A percentile compares a stretch with the other conserved stretches of the same genome.
phyloP scores from a whole-genome alignment of 805 yeast species.

The Ogataea methylovora region DNA sequence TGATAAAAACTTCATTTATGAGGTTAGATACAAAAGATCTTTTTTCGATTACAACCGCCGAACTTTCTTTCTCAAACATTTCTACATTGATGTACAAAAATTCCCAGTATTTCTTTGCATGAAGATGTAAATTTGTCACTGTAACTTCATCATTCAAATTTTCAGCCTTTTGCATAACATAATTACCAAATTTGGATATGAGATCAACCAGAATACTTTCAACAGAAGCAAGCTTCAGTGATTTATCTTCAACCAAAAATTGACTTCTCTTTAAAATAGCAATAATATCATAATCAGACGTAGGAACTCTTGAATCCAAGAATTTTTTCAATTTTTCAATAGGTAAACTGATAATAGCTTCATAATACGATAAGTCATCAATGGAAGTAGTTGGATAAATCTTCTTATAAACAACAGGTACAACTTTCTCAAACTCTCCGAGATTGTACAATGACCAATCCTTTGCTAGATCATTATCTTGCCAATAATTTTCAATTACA shows the following conservation, averaged over 20 bases:
- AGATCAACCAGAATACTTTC: slow-evolving; percentile 27
- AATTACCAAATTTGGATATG: slow-evolving; percentile 40
- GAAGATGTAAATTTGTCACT: slow-evolving; percentile 7
- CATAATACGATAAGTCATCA: slow-evolving; percentile 26
- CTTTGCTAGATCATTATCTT: background rate
- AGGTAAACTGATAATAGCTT: slow-evolving; percentile 25
- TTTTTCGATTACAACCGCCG: background rate
- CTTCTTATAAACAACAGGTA: too few species aligned
- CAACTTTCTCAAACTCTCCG: too few species aligned
- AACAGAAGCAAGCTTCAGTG: slow-evolving; percentile 11
- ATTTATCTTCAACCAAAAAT: slow-evolving; percentile 20
- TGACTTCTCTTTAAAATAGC: slow-evolving; percentile 34
- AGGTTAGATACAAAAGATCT: slow-evolving; percentile 11
- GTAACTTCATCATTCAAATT: background rate
- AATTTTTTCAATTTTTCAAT: slow-evolving; percentile 16
- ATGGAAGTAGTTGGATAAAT: too few species aligned
- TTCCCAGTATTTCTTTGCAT: slow-evolving; percentile 20
- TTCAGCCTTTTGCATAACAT: slow-evolving; percentile 16
- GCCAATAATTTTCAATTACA: slow-evolving; percentile 10
- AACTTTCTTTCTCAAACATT: slow-evolving; percentile 5
- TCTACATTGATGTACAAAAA: slow-evolving; percentile 6
- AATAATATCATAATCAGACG: slow-evolving; percentile 39
- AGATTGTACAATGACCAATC: background rate
- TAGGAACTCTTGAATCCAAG: slow-evolving; percentile 29
- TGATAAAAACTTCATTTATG: slow-evolving; percentile 20